phyloP scores from a whole-genome alignment of 768 basidiomycete species.

The Mrakia blollopis region DNA sequence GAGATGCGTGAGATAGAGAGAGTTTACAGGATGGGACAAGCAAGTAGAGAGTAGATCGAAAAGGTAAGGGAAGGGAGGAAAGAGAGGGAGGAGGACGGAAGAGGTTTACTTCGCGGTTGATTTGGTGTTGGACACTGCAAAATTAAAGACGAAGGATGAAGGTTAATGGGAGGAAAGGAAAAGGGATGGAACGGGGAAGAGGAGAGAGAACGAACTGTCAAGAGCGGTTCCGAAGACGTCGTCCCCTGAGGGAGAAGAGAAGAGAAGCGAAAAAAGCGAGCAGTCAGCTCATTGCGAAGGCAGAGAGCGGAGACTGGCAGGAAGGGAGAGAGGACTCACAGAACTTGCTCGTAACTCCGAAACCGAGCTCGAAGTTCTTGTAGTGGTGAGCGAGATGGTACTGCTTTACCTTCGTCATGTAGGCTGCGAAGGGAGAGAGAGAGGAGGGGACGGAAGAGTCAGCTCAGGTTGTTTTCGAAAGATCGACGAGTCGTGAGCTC shows the following conservation, averaged over 20 bases:
- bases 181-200: too few species aligned
- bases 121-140: neutral
- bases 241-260: slow-evolving; percentile 54
- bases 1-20: too few species aligned
- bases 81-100: too few species aligned
- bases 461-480: neutral
- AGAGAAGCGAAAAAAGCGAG: neutral
- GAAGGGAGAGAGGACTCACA: slow-evolving; percentile 37
- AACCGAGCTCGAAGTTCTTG: slow-evolving; percentile 81
- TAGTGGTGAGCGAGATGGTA: slow-evolving; percentile 91
- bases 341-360: slow-evolving; percentile 78
- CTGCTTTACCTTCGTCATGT: slow-evolving; percentile 88
- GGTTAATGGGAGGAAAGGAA: neutral
- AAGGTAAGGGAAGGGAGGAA: neutral
- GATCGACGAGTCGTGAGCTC: neutral
- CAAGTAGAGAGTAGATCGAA: too few species aligned
- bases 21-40: too few species aligned
- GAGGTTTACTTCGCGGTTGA: neutral
- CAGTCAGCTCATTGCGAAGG: neutral
- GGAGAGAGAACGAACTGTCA: slow-evolving; percentile 22
- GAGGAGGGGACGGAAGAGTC: neutral
- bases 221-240: slow-evolving; percentile 70
- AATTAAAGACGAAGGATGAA: neutral
- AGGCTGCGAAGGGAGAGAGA: slow-evolving; percentile 44
- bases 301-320: too few species aligned